Conservation (phyloP, 2,329 filamentous ascomycete species). For the Cadophora sp. region DNA sequence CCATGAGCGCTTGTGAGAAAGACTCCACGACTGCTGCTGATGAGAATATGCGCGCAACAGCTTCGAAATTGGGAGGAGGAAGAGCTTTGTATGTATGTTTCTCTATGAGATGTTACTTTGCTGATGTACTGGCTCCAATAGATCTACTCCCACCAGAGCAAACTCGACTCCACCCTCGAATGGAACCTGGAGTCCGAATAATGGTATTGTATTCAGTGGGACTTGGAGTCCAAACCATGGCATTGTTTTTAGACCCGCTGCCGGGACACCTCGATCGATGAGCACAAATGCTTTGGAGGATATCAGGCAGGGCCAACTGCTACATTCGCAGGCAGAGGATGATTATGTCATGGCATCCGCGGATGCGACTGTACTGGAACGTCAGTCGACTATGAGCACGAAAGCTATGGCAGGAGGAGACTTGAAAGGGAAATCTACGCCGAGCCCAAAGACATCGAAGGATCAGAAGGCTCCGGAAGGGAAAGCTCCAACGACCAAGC, state of each 20-base stretch:
- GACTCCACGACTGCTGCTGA: conserved; percentile 24
- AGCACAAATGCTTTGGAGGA: conserved; percentile 31
- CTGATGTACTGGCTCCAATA: neutral
- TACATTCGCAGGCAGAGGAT: conserved; percentile 34
- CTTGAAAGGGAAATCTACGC: neutral
- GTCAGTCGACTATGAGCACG: neutral
- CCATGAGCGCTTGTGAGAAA: conserved; percentile 32
- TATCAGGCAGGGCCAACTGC: conserved; percentile 29
- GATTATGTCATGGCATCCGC: conserved; percentile 32
- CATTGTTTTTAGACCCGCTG: conserved; percentile 46
- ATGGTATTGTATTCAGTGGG: conserved; percentile 47
- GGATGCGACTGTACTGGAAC: conserved; percentile 12
- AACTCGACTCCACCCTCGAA: neutral
- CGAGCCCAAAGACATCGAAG: neutral
- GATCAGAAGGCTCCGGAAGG: neutral
- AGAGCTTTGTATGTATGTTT: conserved; percentile 34
- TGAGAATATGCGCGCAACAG: conserved; percentile 34
- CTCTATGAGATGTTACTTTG: neutral
- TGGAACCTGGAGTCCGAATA: conserved; percentile 16
- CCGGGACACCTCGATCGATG: conserved; percentile 27
- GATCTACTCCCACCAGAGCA: conserved; percentile 9
- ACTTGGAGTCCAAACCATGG: conserved; percentile 49
- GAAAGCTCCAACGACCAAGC: neutral
- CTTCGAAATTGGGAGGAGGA: conserved; percentile 26
- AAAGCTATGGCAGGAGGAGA: conserved; percentile 5